Percentiles rank a stretch among this genome's conserved stretches.
Conservation (phyloP, 169 alveolate genomes). For the Plasmodium vinckei region DNA sequence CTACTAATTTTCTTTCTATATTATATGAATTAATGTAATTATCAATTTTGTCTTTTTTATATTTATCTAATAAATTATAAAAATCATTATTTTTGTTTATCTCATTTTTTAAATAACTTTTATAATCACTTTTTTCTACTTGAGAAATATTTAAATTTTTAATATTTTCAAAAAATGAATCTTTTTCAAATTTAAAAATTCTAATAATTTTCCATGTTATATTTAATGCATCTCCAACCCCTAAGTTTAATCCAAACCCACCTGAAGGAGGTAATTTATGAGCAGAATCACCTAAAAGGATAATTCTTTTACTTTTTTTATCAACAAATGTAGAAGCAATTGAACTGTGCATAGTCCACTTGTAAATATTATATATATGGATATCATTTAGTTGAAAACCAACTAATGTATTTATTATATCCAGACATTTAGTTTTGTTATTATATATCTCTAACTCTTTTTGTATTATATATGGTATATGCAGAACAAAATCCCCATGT, state of each 20-base stretch:
- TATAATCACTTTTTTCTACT: not conserved
- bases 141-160: not conserved
- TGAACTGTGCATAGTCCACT: conserved; percentile 89
- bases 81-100: not conserved
- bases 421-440: conserved; percentile 68
- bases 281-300: conserved; percentile 94
- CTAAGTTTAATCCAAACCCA: conserved; percentile 95
- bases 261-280: conserved; percentile 96
- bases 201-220: conserved; percentile 85
- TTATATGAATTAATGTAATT: conserved; percentile 70
- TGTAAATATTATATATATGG: conserved; percentile 75
- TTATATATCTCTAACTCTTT: conserved; percentile 73
- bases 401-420: conserved; percentile 78
- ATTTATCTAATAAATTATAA: conserved; percentile 2
- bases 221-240: conserved; percentile 91
- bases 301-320: conserved; percentile 75
- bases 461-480: conserved; percentile 91
- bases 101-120: not conserved
- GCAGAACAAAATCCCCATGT: conserved; percentile 92
- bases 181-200: conserved; percentile 48
- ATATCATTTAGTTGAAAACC: conserved; percentile 80
- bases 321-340: conserved; percentile 86
- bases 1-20: conserved; percentile 72
- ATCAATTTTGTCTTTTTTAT: conserved; percentile 34
- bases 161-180: conserved; percentile 5